Conservation (phyloP, 176 grass and related monocot genomes). For the Raddia distichophylla region DNA sequence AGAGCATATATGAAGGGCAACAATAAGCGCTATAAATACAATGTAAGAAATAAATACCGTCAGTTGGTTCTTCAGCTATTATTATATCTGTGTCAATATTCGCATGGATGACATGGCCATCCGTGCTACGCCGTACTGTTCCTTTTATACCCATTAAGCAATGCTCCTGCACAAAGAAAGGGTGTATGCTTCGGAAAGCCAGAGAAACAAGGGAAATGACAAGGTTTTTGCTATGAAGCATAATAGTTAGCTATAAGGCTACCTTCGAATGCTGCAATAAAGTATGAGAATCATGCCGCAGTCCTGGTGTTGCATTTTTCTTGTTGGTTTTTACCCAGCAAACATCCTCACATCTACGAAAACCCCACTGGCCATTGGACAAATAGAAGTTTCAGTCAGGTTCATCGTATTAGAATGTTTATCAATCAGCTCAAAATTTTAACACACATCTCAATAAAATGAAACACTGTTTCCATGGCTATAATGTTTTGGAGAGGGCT, state of each 20-base stretch:
- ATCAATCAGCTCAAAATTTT: conserved; percentile 40
- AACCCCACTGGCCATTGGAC: conserved; percentile 97
- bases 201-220: background rate
- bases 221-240: conserved; percentile 7
- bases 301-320: conserved; percentile 79
- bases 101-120: conserved; percentile 96
- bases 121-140: conserved; percentile 95
- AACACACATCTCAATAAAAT: conserved; percentile 26
- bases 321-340: conserved; percentile 99
- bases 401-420: conserved; percentile 22
- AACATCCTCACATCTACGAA: conserved; percentile 95
- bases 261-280: conserved; percentile 95
- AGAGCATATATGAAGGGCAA: conserved; percentile 17
- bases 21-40: conserved; percentile 2
- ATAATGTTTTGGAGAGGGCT: conserved; percentile 47
- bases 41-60: conserved; percentile 58
- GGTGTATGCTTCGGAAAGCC: conserved; percentile 33
- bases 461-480: conserved; percentile 19
- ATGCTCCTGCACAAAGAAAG: conserved; percentile 80
- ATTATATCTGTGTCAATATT: conserved; percentile 99
- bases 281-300: conserved; percentile 90
- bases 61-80: conserved; percentile 87
- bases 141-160: conserved; percentile 99
- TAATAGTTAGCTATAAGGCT: conserved; percentile 8
- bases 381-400: conserved; percentile 20